phyloP scores from a whole-genome alignment of 257 asterid genomes.

The Gynochthodes officinalis region DNA sequence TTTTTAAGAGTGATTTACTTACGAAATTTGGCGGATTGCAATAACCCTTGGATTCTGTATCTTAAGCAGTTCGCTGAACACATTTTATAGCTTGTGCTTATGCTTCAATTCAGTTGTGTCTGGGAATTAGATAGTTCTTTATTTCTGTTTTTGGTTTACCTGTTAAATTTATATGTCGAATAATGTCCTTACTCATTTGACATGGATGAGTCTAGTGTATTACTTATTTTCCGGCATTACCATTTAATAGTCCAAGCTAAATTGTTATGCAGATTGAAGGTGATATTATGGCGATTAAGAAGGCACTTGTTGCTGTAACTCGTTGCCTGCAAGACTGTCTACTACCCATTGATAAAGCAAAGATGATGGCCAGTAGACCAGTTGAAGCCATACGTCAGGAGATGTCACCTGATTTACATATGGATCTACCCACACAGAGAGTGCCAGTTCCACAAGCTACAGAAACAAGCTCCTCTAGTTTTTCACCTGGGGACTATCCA shows the following conservation, averaged over 20 bases:
- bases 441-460: constrained; percentile 34
- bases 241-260: neutral
- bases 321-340: constrained; percentile 63
- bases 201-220: neutral
- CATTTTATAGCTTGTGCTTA: neutral
- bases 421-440: constrained; percentile 38
- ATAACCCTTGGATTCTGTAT: neutral
- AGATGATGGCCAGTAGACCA: constrained; percentile 27
- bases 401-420: constrained; percentile 23
- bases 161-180: neutral
- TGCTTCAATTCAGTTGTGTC: neutral
- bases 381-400: constrained; percentile 25
- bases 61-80: neutral
- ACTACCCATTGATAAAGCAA: constrained; percentile 32
- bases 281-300: constrained; percentile 50
- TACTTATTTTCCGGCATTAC: neutral
- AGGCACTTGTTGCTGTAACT: constrained; percentile 60
- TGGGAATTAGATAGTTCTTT: neutral
- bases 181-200: neutral
- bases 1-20: neutral
- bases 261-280: constrained; percentile 5
- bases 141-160: neutral
- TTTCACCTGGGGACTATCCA: constrained; percentile 23
- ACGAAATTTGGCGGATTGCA: neutral
- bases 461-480: constrained; percentile 33